A percentile compares a stretch with the other conserved stretches of the same genome.
Conservation (phyloP, 345 rosid genomes). For the Geranium brycei region DNA sequence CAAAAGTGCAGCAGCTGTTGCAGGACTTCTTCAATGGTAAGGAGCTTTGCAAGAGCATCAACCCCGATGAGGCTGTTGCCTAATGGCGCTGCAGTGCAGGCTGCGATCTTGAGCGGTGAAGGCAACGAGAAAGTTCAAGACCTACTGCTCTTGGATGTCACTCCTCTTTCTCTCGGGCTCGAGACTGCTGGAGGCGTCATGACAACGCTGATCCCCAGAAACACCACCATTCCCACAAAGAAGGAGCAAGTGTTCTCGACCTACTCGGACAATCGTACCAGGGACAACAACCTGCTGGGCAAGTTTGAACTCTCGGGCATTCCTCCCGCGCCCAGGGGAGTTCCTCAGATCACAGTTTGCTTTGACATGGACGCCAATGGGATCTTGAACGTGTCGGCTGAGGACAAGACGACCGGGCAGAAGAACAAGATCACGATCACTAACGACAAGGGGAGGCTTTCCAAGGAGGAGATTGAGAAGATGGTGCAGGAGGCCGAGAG, state of each 20-base stretch:
- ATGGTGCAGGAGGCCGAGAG: slow-evolving; percentile 63
- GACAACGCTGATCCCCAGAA: slow-evolving; percentile 24
- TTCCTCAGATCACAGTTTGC: slow-evolving; percentile 26
- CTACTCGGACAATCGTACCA: background rate
- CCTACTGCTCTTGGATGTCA: slow-evolving; percentile 28
- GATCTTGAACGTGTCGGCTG: slow-evolving; percentile 43
- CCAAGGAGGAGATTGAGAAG: slow-evolving; percentile 49
- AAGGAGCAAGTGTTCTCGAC: slow-evolving; percentile 20
- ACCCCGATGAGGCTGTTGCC: slow-evolving; percentile 47
- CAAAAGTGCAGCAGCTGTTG: slow-evolving; percentile 39
- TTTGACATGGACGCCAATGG: slow-evolving; percentile 21
- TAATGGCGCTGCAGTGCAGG: slow-evolving; percentile 45
- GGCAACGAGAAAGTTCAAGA: slow-evolving; percentile 38
- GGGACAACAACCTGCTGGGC: background rate
- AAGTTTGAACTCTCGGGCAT: background rate
- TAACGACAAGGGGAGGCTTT: slow-evolving; percentile 46
- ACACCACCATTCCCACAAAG: slow-evolving; percentile 28
- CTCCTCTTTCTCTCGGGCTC: slow-evolving; percentile 30
- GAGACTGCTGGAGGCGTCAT: slow-evolving; percentile 33
- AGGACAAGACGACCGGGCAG: slow-evolving; percentile 52
- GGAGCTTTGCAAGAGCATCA: slow-evolving; percentile 44
- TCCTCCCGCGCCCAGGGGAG: background rate
- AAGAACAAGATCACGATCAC: slow-evolving; percentile 61
- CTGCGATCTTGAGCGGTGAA: slow-evolving; percentile 40
- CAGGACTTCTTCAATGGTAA: slow-evolving; percentile 41